phyloP scores from a whole-genome alignment of 2,329 filamentous ascomycete genomes.

The Aspergillus neotritici region DNA sequence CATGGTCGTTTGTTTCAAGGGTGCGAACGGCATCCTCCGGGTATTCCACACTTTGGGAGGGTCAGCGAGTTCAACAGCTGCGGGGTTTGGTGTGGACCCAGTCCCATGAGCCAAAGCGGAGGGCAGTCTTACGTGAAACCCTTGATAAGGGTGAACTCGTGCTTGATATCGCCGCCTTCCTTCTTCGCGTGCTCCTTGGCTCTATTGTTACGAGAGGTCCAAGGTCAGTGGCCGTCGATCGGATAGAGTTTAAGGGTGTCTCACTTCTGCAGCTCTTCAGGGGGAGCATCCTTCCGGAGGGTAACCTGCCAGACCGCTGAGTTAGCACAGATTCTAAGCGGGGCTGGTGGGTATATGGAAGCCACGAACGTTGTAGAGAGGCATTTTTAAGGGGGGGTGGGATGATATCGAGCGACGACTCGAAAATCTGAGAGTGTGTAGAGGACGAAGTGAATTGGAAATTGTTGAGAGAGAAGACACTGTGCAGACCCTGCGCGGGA shows the following conservation, averaged over 20 bases:
- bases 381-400: conserved; percentile 23
- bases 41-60: conserved; percentile 60
- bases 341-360: not conserved
- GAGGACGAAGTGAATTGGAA: not conserved
- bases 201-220: conserved; percentile 37
- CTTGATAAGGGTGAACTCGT: conserved; percentile 84
- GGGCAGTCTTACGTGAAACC: conserved; percentile 71
- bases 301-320: conserved; percentile 57
- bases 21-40: conserved; percentile 60
- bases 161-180: conserved; percentile 75
- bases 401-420: not conserved
- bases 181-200: conserved; percentile 69
- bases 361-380: conserved; percentile 35
- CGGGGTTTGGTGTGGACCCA: too few species aligned
- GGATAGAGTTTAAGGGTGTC: conserved; percentile 17
- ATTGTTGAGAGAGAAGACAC: not conserved
- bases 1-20: conserved; percentile 62
- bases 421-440: too few species aligned
- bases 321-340: not conserved
- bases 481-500: too few species aligned
- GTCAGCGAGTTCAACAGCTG: conserved; percentile 3
- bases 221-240: not conserved
- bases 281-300: conserved; percentile 64
- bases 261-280: conserved; percentile 63
- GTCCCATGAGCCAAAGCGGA: not conserved